Conservation (phyloP, 2,329 filamentous ascomycete genomes). For the Orbilia javanica region DNA sequence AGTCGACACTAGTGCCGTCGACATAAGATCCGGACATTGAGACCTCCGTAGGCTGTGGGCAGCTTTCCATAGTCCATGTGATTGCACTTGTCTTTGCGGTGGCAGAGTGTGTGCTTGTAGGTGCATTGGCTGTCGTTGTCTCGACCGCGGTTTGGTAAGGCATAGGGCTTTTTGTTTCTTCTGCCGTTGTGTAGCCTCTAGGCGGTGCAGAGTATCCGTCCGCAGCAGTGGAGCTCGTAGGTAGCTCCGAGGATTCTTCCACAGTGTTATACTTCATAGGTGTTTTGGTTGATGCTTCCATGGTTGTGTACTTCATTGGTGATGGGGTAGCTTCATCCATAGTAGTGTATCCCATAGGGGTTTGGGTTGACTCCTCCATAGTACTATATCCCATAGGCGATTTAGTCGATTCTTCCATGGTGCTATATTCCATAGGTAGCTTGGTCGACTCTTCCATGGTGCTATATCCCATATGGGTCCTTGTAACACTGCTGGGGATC, state of each 20-base stretch:
- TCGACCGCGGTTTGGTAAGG: not conserved
- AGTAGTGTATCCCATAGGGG: not conserved
- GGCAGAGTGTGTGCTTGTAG: not conserved
- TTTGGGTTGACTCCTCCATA: not conserved
- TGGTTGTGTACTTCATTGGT: not conserved
- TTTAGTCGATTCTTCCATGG: not conserved
- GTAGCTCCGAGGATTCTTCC: not conserved
- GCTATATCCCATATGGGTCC: not conserved
- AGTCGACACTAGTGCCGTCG: not conserved
- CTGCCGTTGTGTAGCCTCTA: not conserved
- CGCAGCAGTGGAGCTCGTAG: not conserved
- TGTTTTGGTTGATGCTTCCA: not conserved
- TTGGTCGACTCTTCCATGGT: not conserved
- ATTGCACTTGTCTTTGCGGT: not conserved
- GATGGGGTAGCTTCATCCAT: not conserved
- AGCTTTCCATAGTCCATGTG: not conserved
- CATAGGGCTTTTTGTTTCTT: not conserved
- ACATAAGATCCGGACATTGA: not conserved
- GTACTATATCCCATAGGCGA: not conserved
- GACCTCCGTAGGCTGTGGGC: not conserved
- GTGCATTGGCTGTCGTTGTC: not conserved
- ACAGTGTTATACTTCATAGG: not conserved
- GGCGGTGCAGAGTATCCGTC: no score
- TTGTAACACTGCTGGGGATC: not conserved
- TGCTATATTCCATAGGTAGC: not conserved